These are phyloP conservation scores for Fusarium multiceps DNA, from an alignment of 2,329 filamentous ascomycete genomes.

Conservation along the genomic window DNA sequence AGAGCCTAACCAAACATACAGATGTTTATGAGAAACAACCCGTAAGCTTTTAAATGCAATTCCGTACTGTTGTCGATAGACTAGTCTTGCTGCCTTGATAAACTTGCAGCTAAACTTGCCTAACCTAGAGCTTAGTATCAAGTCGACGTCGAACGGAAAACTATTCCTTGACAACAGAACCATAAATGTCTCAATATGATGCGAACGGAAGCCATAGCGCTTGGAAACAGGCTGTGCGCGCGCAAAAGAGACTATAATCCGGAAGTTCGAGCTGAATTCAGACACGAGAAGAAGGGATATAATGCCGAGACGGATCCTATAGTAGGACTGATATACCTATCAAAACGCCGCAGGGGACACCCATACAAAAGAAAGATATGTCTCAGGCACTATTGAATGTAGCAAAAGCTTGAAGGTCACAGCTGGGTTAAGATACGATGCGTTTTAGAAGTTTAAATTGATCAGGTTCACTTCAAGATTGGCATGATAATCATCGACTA, in stretches of 20 bases:
- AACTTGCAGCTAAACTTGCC: not conserved
- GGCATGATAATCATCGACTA: slow-evolving; percentile 18
- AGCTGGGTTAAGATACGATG: not conserved
- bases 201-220: slow-evolving; percentile 3
- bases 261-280: not conserved
- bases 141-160: slow-evolving; percentile 1
- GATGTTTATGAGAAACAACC: not conserved
- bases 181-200: slow-evolving; percentile 3
- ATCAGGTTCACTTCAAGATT: slow-evolving; percentile 20
- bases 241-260: not conserved
- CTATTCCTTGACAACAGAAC: not conserved
- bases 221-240: slow-evolving; percentile 1
- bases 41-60: not conserved
- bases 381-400: not conserved
- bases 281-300: slow-evolving; percentile 9
- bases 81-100: not conserved
- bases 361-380: not conserved
- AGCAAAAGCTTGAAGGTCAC: not conserved
- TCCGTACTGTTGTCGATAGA: not conserved
- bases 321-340: slow-evolving; percentile 3
- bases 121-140: slow-evolving; percentile 6
- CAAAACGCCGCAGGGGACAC: slow-evolving; percentile 2
- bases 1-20: not conserved
- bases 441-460: slow-evolving; percentile 25
- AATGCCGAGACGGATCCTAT: slow-evolving; percentile 2